Evolutionary conservation across 2,329 filamentous ascomycete species (phyloP), one percentile per base, ranked within the genome.

Genomic region (Leptodontidium sp.): DNA sequence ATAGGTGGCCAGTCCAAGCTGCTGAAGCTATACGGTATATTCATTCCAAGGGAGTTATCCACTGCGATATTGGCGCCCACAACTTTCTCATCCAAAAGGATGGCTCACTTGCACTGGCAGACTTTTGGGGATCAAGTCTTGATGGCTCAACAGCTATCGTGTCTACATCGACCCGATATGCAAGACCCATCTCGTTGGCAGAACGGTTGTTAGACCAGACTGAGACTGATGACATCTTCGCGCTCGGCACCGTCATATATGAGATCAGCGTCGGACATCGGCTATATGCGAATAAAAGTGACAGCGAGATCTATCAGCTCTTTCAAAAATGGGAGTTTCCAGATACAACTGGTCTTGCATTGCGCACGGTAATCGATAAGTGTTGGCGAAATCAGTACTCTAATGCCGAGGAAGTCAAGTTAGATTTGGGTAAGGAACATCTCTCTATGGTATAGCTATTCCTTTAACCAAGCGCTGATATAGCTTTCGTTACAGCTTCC

Each of bases 111-210:
- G 64, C 64, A 38, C 64, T 72, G 6, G 38, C 52, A 11, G 71
- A 73, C 38, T 73, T 73, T 43, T 55, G 65, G 17, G 68, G 70
- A 26, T 72, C 70, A 15, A 47, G n/a, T 32, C 35, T 69, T 8
- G 57, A 61, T 12, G 24, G 24, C 24, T 45, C 35, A 40, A 40
- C 17, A 40, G 35, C 57, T 45, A 43, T 24, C 24, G 35, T 43
- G 17, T 21, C 32, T 26, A n/a, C 57, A 15, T 38, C 21, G 32
- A 45, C 35, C 15, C 57, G 32, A 61, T 61, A 61, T 43, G 5
- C 57, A 61, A 61, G 35, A 43, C 57, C 57, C n/a, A 4, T 53
- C 29, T 55, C 50, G 29, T n/a, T 40, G 43, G 35, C 57, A 21
- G 17, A 61, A 12, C 57, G 35, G 4, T 2, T 21, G 17, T 14